Base-by-base conservation (phyloP, 345 rosid species). In the Eutrema japonicum region DNA sequence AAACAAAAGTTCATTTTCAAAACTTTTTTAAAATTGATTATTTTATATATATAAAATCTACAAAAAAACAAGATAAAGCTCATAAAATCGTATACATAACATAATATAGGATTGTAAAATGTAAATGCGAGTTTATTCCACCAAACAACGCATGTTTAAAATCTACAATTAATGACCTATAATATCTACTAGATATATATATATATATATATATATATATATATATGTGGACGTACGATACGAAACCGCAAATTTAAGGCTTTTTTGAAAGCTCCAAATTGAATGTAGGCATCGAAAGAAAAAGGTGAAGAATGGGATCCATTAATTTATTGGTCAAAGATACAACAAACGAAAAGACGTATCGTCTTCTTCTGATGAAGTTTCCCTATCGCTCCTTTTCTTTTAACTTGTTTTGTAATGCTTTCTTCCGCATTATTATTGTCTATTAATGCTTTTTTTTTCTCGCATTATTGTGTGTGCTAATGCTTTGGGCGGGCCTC, bases 401-500 rank as follows among this genome's bases (percentile, higher is more conserved):
- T 68, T 68, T 47, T 60, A 60, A 67, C 57, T 68, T 68, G 63
- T 60, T 75, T 51, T 68, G 46, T 33, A 50, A 66, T 75, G 48
- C 68, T 71, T 71, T 71, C 49, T 60, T 52, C 52, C 48, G 9
- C 68, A 68, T 75, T 68, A 68, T 75, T 68, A 69, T 68, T 68
- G 68, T 35, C 59, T 55, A 65, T 11, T 65, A 61, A 67, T 68
- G 73, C 67, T 66, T 74, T 72, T 46, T 72, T 46, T 42, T 4
- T 26, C 13, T 26, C 6, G 38, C 64, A 73, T 64, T 73, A 73
- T 73, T 73, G 71, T 29, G 65, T 37, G 43, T 56, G 63, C 27
- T 45, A 64, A 73, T 74, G 78, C 69, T 75, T 68, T 76, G 74
- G 64, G 57, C 73, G 70, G 74, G 62, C 75, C 65, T 61, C 65